Base-by-base conservation (phyloP, 1,284 basidiomycete genomes). In the Schizophyllum commune region DNA sequence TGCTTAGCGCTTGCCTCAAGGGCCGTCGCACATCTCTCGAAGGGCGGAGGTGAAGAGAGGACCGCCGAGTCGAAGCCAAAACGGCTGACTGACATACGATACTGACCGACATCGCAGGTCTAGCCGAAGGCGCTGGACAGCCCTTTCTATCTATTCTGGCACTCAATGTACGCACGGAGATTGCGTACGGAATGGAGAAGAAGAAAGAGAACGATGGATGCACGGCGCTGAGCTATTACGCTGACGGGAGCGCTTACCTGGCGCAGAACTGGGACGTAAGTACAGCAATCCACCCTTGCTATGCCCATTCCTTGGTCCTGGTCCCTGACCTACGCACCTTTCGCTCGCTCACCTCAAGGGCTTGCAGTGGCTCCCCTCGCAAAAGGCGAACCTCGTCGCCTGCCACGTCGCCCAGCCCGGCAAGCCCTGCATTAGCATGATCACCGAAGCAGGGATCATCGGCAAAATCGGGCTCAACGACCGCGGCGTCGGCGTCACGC, bases 381-480 rank as follows among this genome's bases (percentile, higher is more conserved):
- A 52, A 52, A 58, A 47, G 39, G 39, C 39, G 33, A 20, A 33
- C 52, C 39, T 56, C 52, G 51, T 61, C 59, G 55, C 54, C 56
- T 55, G 56, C 22, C n/a, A 55, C 39, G 9, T 47, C 39, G 8
- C 39, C 39, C 39, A 47, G 8, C 17, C 39, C 32, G 17, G 47
- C n/a, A 19, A 15, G 53, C 39, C 54, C 51, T 21, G n/a, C 47
- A 54, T 4, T 4, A 9, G 20, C 51, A 21, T 32, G 33, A 13
- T 58, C 19, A 55, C 34, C 21, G 52, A 66, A 63, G 63, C 65
- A 55, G 65, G 65, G 32, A 62, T 66, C 57, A 60, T 66, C 13
- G 65, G 63, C 39, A 66, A 66, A 58, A 66, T 66, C n/a, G 65
- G 65, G 53, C 63, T 66, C 59, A 66, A 66, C 57, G 63, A 62